Base-by-base conservation (phyloP, 768 basidiomycete species). In the Boletus subparvulus region DNA sequence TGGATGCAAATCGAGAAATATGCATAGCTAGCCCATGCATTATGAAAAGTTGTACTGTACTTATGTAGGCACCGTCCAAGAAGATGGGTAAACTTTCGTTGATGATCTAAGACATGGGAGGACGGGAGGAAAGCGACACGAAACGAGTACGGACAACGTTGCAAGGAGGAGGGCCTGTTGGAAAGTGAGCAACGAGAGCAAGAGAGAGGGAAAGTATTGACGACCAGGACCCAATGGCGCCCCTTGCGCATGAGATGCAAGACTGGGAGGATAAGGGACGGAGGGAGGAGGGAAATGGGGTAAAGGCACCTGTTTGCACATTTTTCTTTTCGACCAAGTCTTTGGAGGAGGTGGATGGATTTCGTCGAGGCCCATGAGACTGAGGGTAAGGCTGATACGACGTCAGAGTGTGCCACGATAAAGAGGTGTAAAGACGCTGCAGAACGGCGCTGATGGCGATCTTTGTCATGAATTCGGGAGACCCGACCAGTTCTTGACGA, bases 171-270 rank as follows among this genome's bases (percentile, higher is more conserved):
- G 79, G 9, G 94, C 90, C 90, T 91, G 44, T 9, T 3, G 10
- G n/a, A 5, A 21, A 1, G 33, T 3, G 41, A 49, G 53, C 2
- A 74, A 6, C 3, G 28, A 6, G 28, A 3, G 3, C 0, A 11
- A 16, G n/a, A 2, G 21, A 30, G 32, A 30, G 3, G n/a, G n/a
- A 28, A 28, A 42, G 39, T 16, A 44, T 78, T 50, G 66, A 93
- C 94, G 50, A 97, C 95, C 9, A 98, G 82, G 13, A 98, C 93
- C 96, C 96, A 94, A 71, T 94, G 92, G 4, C 92, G 82, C 0
- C 91, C 89, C 60, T 77, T 81, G 37, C 76, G 70, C 80, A 87
- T 80, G 16, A 86, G 69, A 11, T 66, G 67, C 35, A 86, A 72
- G 19, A 86, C 85, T 86, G 52, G 52, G 39, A 14, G 6, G 39